Conservation (phyloP, 2,329 filamentous ascomycete species). For the Xylaria hypoxylon region DNA sequence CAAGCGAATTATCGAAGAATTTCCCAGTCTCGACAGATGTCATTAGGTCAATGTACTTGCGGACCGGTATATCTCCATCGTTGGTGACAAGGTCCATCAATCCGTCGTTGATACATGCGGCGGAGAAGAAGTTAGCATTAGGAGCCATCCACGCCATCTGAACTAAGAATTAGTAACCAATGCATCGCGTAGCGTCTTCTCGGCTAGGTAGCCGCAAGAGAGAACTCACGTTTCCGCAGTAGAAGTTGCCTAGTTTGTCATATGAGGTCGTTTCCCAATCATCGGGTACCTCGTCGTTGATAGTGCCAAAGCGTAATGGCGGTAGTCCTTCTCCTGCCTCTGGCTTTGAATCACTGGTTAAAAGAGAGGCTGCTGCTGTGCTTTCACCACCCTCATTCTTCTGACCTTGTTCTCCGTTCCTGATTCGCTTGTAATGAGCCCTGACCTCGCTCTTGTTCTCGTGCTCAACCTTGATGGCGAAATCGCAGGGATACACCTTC, state of each 20-base stretch:
- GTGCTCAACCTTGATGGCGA: constrained; percentile 86
- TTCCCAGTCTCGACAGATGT: constrained; percentile 76
- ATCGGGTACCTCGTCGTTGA: constrained; percentile 79
- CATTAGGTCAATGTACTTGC: constrained; percentile 76
- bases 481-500: constrained; percentile 86
- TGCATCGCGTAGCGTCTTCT: neutral
- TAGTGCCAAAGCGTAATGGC: constrained; percentile 79
- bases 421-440: constrained; percentile 73
- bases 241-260: constrained; percentile 90
- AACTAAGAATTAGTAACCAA: constrained; percentile 34
- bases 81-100: constrained; percentile 86
- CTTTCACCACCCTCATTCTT: constrained; percentile 49
- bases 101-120: constrained; percentile 84
- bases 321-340: constrained; percentile 71
- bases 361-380: constrained; percentile 31
- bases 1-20: constrained; percentile 82
- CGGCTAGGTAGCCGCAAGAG: neutral
- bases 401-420: constrained; percentile 21
- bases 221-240: constrained; percentile 81
- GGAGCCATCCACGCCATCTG: constrained; percentile 92
- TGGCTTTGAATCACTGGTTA: constrained; percentile 31
- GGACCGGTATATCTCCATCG: constrained; percentile 77
- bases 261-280: constrained; percentile 81
- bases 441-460: constrained; percentile 80
- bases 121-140: constrained; percentile 87